These are phyloP conservation scores for Nepenthes gracilis DNA, from an alignment of 148 eudicot genomes.

Conservation along the genomic window DNA sequence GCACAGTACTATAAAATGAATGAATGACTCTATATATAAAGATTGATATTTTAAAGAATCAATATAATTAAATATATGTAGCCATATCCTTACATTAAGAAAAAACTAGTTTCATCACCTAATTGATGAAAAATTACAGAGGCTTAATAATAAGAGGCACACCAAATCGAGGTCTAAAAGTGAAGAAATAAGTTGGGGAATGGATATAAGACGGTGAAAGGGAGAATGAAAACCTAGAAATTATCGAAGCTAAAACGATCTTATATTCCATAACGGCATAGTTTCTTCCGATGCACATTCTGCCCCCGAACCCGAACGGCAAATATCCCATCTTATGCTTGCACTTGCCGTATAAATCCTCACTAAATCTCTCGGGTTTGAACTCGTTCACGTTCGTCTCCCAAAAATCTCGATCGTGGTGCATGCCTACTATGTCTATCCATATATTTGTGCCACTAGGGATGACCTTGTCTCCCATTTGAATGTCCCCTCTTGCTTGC, in stretches of 20 bases:
- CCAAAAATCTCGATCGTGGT: conserved; percentile 64
- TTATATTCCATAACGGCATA: conserved; percentile 63
- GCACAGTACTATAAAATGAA: too few relatives aligned
- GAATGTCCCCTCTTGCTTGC: conserved; percentile 48
- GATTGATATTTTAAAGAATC: too few relatives aligned
- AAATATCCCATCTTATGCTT: conserved; percentile 70
- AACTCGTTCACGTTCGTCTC: conserved; percentile 66
- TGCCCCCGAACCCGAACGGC: conserved; percentile 96
- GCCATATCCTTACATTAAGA: too few relatives aligned
- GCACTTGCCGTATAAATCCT: conserved; percentile 53
- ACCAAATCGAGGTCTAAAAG: conserved; percentile 58
- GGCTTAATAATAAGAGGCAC: conserved; percentile 43
- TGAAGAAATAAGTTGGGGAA: conserved; percentile 51
- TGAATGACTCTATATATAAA: too few relatives aligned
- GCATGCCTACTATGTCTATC: conserved; percentile 81
- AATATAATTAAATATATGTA: too few relatives aligned
- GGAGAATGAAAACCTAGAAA: conserved; percentile 49
- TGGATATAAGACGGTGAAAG: conserved; percentile 56
- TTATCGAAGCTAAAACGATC: conserved; percentile 42
- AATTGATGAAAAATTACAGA: conserved; percentile 5
- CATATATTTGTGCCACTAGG: conserved; percentile 74
- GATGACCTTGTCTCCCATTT: conserved; percentile 32
- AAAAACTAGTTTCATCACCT: too few relatives aligned
- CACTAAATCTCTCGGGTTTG: conserved; percentile 63
- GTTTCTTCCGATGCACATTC: conserved; percentile 83